Percentiles rank a stretch among this genome's conserved stretches.
These are phyloP conservation scores for Oemleria cerasiformis DNA, from an alignment of 306 rosid species.

Conservation along the genomic window DNA sequence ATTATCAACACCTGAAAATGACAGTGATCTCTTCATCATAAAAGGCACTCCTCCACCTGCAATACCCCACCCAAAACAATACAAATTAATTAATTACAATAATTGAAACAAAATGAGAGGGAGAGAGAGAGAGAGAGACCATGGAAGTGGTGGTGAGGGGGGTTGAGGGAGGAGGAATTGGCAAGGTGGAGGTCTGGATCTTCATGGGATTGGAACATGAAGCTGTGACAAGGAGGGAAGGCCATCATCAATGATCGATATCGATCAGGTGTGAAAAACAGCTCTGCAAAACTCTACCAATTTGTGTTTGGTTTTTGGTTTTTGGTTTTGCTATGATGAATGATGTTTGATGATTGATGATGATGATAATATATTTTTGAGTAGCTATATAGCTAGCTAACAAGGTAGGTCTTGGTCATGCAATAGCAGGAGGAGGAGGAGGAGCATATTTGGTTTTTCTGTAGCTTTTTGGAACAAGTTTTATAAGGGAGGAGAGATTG, in stretches of 20 bases:
- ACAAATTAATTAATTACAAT: background rate
- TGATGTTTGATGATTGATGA: background rate
- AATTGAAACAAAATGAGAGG: background rate
- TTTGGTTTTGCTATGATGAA: background rate
- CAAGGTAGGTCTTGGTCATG: too few species aligned
- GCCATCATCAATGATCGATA: constrained; percentile 36
- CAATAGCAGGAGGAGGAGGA: too few species aligned
- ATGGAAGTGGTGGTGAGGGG: constrained; percentile 59
- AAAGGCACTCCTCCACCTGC: constrained; percentile 46
- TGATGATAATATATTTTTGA: background rate
- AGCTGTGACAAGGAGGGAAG: constrained; percentile 65
- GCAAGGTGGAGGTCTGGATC: constrained; percentile 39
- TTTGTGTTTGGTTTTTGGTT: background rate
- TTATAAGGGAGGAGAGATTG: constrained; percentile 18
- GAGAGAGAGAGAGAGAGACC: constrained; percentile 30
- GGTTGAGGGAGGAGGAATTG: constrained; percentile 38
- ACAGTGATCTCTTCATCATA: constrained; percentile 84
- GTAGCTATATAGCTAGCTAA: too few species aligned
- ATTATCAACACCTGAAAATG: constrained; percentile 69
- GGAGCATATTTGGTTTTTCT: background rate
- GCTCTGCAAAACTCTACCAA: too few species aligned
- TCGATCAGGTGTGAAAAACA: too few species aligned
- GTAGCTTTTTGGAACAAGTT: constrained; percentile 17
- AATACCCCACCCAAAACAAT: constrained; percentile 8
- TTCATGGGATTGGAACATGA: constrained; percentile 71